These are phyloP conservation scores for Neurospora tetrasperma DNA, from an alignment of 495 filamentous ascomycete genomes.

Conservation along the genomic window DNA sequence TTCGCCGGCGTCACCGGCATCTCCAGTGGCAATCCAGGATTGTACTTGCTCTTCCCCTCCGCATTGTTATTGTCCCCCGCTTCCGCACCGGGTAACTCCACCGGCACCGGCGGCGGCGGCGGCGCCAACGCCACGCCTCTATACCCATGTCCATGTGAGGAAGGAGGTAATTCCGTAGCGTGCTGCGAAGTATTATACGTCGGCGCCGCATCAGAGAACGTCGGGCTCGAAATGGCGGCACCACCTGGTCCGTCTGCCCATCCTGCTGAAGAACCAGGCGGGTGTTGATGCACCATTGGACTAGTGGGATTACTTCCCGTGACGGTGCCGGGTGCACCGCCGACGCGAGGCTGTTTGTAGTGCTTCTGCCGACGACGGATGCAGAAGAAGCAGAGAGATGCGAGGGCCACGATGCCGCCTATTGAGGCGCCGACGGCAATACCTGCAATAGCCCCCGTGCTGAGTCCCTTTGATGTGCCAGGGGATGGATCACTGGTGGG, in stretches of 20 bases:
- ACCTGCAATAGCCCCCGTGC: constrained; percentile 10
- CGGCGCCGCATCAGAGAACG: not conserved
- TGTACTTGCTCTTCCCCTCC: not conserved
- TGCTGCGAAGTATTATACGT: not conserved
- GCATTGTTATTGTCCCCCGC: not conserved
- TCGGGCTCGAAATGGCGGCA: not conserved
- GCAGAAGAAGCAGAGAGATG: constrained; percentile 4
- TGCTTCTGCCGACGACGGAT: constrained; percentile 8
- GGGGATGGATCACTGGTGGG: not conserved
- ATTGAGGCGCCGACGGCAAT: constrained; percentile 8
- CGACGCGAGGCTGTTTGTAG: constrained; percentile 5
- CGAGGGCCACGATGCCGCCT: not conserved
- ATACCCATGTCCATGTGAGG: not conserved
- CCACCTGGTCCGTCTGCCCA: not conserved
- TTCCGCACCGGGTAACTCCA: not conserved
- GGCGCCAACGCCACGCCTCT: not conserved
- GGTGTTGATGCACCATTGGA: not conserved
- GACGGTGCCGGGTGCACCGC: not conserved
- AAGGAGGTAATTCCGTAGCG: not conserved
- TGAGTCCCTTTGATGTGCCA: not conserved
- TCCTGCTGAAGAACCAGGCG: not conserved
- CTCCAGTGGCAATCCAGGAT: not conserved
- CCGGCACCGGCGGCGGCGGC: not conserved
- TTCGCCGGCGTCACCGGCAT: not conserved
- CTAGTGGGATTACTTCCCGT: not conserved